Evolutionary conservation across 345 rosid genomes (phyloP).

Genomic region (Acer yangbiense): DNA sequence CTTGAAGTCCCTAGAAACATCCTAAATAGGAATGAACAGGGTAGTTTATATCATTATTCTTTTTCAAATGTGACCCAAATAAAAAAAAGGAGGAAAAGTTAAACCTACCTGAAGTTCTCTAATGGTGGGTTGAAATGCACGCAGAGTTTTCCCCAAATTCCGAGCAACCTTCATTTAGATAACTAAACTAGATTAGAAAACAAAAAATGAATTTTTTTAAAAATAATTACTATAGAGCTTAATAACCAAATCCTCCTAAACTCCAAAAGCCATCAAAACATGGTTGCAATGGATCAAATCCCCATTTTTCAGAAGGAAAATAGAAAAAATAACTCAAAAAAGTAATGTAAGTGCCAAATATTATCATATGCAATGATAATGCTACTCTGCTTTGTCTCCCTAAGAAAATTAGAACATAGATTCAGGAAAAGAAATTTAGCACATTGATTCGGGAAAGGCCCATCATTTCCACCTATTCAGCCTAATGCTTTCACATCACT

Average conservation of each 20-base stretch:
- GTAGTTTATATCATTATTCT: constrained; percentile 8
- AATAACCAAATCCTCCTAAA: constrained; percentile 6
- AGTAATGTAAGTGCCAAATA: no score
- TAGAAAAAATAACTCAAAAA: no score
- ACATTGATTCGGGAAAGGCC: not conserved
- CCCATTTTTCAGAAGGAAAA: no score
- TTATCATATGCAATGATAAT: no score
- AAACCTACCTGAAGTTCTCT: constrained; percentile 82
- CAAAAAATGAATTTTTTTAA: not conserved
- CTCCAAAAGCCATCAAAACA: constrained; percentile 7
- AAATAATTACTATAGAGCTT: not conserved
- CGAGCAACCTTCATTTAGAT: constrained; percentile 74
- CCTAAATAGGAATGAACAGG: constrained; percentile 43
- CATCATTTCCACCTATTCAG: not conserved
- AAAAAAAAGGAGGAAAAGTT: not conserved
- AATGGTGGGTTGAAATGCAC: constrained; percentile 92
- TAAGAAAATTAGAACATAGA: not conserved
- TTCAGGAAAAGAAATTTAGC: not conserved
- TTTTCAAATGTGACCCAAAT: not conserved
- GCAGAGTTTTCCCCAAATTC: constrained; percentile 87
- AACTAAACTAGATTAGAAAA: constrained; percentile 8
- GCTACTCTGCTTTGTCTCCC: not conserved
- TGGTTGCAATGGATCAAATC: constrained; percentile 8
- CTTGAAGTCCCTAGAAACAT: constrained; percentile 94
- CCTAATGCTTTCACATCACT: not conserved